These are phyloP conservation scores for Obelidium mucronatum DNA, from an alignment of 192 early-diverging fungal genomes.

Conservation along the genomic window DNA sequence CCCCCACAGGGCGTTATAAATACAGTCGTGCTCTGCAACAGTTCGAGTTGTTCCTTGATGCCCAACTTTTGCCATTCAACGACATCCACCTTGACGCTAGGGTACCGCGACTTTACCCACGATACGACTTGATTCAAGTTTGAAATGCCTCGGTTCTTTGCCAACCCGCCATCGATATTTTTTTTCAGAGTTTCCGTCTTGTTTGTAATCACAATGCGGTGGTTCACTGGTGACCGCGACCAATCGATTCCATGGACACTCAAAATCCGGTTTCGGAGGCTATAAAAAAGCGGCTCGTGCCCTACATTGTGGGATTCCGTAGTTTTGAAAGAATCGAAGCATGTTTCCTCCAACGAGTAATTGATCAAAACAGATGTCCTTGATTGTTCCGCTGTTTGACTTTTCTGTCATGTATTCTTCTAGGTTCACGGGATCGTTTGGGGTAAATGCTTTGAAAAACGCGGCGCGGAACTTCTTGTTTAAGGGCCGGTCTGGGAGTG, in stretches of 20 bases:
- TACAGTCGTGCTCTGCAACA: conserved; percentile 39
- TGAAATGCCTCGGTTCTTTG: conserved; percentile 30
- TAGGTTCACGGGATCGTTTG: conserved; percentile 21
- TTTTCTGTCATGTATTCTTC: conserved; percentile 5
- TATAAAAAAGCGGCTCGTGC: conserved; percentile 41
- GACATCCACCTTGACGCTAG: conserved; percentile 14
- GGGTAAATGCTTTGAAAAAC: conserved; percentile 34
- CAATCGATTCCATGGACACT: conserved; percentile 29
- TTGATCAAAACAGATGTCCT: conserved; percentile 40
- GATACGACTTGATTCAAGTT: conserved; percentile 32
- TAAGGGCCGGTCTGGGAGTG: conserved; percentile 31
- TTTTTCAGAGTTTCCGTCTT: conserved; percentile 37
- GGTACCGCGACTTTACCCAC: conserved; percentile 16
- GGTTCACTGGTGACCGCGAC: conserved; percentile 7
- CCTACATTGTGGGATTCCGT: conserved; percentile 33
- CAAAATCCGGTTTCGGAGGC: conserved; percentile 32
- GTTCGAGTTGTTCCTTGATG: conserved; percentile 38
- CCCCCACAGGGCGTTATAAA: conserved; percentile 44
- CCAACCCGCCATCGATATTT: conserved; percentile 16
- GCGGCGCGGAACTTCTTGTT: conserved; percentile 28
- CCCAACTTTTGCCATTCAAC: conserved; percentile 33
- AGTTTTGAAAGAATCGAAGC: conserved; percentile 33
- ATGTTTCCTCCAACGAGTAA: conserved; percentile 38
- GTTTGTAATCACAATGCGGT: conserved; percentile 47
- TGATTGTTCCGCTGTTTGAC: too few species aligned